phyloP scores from a whole-genome alignment of 2,329 filamentous ascomycete genomes.

The Rosellinia necatrix region DNA sequence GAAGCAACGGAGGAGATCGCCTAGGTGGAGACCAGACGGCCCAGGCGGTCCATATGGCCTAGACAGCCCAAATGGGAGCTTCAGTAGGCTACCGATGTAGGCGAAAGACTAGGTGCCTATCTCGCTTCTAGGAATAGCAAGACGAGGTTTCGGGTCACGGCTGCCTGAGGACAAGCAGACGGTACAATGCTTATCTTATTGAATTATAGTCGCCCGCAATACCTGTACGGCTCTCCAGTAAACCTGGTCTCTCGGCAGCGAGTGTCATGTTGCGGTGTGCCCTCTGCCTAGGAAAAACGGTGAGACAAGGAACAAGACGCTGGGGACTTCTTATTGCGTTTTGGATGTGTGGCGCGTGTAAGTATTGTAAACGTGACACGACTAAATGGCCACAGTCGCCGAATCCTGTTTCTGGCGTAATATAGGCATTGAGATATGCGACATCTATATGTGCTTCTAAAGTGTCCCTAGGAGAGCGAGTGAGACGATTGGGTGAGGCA shows the following conservation, averaged over 20 bases:
- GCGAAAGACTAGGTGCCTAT: not conserved
- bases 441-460: no score
- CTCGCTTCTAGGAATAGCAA: slow-evolving; percentile 3
- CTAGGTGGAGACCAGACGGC: not conserved
- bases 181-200: not conserved
- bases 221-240: not conserved
- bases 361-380: no score
- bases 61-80: not conserved
- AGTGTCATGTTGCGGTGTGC: not conserved
- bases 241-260: not conserved
- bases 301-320: not conserved
- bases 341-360: no score
- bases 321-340: no score
- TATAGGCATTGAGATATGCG: no score
- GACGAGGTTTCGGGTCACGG: not conserved
- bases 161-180: slow-evolving; percentile 2
- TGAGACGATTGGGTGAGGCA: not conserved
- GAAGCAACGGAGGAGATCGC: not conserved
- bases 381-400: not conserved
- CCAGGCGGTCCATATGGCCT: not conserved
- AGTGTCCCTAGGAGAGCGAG: no score
- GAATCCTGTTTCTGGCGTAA: no score
- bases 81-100: not conserved
- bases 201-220: not conserved
- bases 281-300: not conserved